Base-by-base conservation (phyloP, 192 early-diverging fungal species). In the Coemansia guatemalensis region DNA sequence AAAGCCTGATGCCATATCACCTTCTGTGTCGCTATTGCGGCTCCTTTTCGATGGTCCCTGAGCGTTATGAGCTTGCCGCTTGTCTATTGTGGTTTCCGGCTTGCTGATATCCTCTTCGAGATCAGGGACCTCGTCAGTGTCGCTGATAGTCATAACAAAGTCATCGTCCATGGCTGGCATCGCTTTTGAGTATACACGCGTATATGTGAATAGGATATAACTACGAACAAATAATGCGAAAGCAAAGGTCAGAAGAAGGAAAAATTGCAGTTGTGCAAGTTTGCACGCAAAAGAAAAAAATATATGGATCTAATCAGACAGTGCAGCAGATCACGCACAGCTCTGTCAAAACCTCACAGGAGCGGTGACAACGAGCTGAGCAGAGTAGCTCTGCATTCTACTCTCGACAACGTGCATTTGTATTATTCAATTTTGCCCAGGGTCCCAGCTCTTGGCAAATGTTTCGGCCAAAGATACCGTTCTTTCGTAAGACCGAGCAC, bases 121-220 rank as follows among this genome's bases (percentile, higher is more conserved):
- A 60, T 82, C 74, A 22, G 83, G 77, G 22, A 85, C 78, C 69
- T 84, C 84, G 53, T 85, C 83, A 59, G 85, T 83, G 62, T 89
- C 88, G 60, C 84, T 82, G 63, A 89, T 89, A 17, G 88, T 89
- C 87, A 88, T 88, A 30, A 89, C 77, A 86, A 89, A 88, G 69
- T 87, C 86, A 58, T 78, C 71, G 29, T 70, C 68, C 65, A 48
- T 55, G 48, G 56, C 20, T 48, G 64, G 30, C 64, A 69, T 69
- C 32, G 48, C 54, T 33, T 29, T 52, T 48, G 8, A 21, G 17
- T 60, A n/a, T 60, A 23, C 60, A n/a, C n/a, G n/a, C n/a, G 30
- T 61, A 39, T 33, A 25, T 27, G 59, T 60, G 55, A 14, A 26
- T 6, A 56, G 7, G 18, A 32, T 56, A 32, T 32, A 56, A 23